These are phyloP conservation scores for Filobasidium floriforme DNA, from an alignment of 768 basidiomycete genomes.

Conservation along the genomic window DNA sequence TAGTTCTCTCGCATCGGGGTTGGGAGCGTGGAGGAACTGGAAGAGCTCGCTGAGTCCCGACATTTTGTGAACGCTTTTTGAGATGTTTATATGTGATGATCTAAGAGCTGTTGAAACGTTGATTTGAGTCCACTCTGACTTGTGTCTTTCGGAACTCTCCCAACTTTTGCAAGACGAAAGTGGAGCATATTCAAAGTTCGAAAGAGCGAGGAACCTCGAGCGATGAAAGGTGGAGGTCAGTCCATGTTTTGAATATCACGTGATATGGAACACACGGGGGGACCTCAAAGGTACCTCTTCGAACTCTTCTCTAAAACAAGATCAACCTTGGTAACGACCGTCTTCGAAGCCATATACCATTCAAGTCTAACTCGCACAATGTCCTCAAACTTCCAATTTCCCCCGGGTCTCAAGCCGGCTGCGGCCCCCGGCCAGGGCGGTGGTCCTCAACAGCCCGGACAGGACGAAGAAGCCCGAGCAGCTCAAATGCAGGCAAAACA, in stretches of 20 bases:
- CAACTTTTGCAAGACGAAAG: too few relatives aligned
- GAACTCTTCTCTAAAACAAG: too few relatives aligned
- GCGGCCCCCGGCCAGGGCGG: slow-evolving; percentile 14
- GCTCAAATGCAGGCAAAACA: slow-evolving; percentile 26
- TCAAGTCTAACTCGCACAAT: too few relatives aligned
- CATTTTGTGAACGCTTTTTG: slow-evolving; percentile 26
- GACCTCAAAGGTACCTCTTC: too few relatives aligned
- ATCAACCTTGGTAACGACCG: too few relatives aligned
- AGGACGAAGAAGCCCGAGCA: slow-evolving; percentile 32
- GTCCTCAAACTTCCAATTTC: slow-evolving; percentile 31
- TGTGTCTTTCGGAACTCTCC: too few relatives aligned
- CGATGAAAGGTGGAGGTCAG: not conserved
- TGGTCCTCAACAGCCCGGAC: slow-evolving; percentile 20
- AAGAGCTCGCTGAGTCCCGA: slow-evolving; percentile 56
- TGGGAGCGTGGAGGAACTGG: slow-evolving; percentile 74
- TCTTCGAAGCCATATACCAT: too few relatives aligned
- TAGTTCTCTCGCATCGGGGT: slow-evolving; percentile 77
- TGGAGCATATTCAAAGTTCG: not conserved
- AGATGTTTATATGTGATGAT: not conserved
- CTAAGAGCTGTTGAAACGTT: too few relatives aligned
- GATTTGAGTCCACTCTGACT: too few relatives aligned
- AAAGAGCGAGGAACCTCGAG: too few relatives aligned
- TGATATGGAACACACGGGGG: too few relatives aligned
- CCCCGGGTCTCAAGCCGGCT: slow-evolving; percentile 35
- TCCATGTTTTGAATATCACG: not conserved